These are phyloP conservation scores for Lactarius quietus DNA, from an alignment of 768 basidiomycete species.

Conservation along the genomic window DNA sequence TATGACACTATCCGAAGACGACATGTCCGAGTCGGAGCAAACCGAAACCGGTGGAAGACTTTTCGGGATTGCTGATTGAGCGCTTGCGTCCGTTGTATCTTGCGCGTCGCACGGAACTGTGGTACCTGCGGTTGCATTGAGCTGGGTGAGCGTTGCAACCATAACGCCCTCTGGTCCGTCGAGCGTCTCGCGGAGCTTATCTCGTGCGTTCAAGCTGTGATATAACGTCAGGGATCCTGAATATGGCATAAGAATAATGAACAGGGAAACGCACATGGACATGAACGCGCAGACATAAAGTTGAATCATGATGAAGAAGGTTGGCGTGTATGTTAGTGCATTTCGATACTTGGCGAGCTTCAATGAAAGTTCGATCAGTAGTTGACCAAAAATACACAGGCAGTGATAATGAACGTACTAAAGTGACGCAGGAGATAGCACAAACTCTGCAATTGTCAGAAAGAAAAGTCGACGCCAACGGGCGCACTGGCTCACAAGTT, in stretches of 20 bases:
- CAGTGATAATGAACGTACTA: not conserved
- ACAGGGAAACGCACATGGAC: not conserved
- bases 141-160: not conserved
- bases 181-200: not conserved
- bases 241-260: not conserved
- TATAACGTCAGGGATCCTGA: not conserved
- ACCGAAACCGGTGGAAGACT: not conserved
- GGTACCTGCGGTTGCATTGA: not conserved
- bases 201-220: not conserved
- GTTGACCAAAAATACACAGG: not conserved
- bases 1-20: not conserved
- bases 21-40: not conserved
- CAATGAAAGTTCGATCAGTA: not conserved
- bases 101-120: not conserved
- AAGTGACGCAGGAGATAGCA: not conserved
- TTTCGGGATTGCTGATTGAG: not conserved
- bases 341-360: not conserved
- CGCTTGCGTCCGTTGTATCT: not conserved
- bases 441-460: not conserved
- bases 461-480: not conserved
- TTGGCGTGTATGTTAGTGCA: not conserved
- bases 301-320: not conserved
- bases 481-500: not conserved
- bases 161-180: not conserved
- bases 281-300: not conserved